Evolutionary conservation across 805 yeast genomes (phyloP).

Genomic region (Geotrichum ghanense): DNA sequence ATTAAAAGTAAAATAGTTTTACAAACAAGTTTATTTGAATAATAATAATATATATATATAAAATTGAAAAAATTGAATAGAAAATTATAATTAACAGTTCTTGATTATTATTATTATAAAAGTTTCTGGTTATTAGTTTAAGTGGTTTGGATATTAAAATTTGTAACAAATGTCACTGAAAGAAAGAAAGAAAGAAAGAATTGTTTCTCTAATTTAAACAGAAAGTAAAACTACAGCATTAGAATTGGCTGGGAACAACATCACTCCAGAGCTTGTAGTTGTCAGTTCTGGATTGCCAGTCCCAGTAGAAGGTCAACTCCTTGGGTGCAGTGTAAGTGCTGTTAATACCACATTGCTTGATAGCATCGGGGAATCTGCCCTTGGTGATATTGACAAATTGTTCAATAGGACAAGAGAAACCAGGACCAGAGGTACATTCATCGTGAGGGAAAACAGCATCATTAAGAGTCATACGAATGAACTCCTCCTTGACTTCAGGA

Average conservation of each 20-base stretch:
- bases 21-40: no score
- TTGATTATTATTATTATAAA: no score
- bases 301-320: constrained; percentile 24
- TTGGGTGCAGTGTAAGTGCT: constrained; percentile 8
- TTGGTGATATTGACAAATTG: constrained; percentile 14
- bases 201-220: no score
- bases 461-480: constrained; percentile 38
- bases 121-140: no score
- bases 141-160: no score
- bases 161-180: no score
- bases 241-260: neutral
- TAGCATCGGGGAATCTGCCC: neutral
- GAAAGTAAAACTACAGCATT: no score
- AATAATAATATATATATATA: no score
- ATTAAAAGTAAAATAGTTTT: no score
- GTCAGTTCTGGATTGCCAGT: constrained; percentile 7
- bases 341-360: neutral
- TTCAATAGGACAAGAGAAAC: constrained; percentile 34
- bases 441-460: constrained; percentile 45
- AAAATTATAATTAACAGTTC: no score
- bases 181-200: no score
- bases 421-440: constrained; percentile 42
- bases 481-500: constrained; percentile 18
- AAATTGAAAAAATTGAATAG: no score
- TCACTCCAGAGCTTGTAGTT: neutral